A percentile compares a stretch with the other conserved stretches of the same genome.
Evolutionary conservation across 1,284 basidiomycete genomes (phyloP).

Genomic region (Schizophyllum amplum): DNA sequence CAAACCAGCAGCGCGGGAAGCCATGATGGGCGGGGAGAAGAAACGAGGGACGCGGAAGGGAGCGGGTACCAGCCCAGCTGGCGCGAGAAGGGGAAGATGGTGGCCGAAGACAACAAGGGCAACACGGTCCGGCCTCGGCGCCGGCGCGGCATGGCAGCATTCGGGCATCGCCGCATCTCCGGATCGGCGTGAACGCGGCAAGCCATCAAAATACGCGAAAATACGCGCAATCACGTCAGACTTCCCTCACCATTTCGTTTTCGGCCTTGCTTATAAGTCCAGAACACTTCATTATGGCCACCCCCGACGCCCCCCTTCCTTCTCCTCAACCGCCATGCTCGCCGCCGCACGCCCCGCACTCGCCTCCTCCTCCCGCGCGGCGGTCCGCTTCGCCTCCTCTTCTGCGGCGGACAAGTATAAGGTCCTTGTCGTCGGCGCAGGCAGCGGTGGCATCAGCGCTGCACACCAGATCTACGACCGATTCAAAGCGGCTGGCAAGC

Average conservation of each 20-base stretch:
- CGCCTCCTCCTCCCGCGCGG: not conserved
- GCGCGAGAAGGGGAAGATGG: conserved; percentile 1
- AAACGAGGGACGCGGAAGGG: conserved; percentile 8
- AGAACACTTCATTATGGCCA: no score
- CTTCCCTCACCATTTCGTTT: not conserved
- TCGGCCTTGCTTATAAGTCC: not conserved
- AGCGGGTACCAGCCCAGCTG: conserved; percentile 20
- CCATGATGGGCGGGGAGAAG: conserved; percentile 11
- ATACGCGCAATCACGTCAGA: not conserved
- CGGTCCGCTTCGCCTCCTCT: conserved; percentile 28
- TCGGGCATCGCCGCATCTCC: not conserved
- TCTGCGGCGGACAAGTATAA: conserved; percentile 33
- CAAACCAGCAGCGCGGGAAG: conserved; percentile 16
- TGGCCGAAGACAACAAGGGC: not conserved
- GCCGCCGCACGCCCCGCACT: not conserved
- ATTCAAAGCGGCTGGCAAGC: conserved; percentile 63
- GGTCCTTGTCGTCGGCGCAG: conserved; percentile 26
- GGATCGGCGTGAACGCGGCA: not conserved
- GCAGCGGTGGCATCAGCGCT: conserved; percentile 69
- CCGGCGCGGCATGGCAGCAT: not conserved
- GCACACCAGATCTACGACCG: conserved; percentile 78
- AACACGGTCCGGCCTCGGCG: not conserved
- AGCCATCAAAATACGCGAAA: no score
- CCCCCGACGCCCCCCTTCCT: not conserved
- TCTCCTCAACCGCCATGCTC: not conserved